Evolutionary conservation across 192 early-diverging fungal species (phyloP), one percentile per base, ranked within the genome.

Genomic region (Gamsiella multidivaricata): DNA sequence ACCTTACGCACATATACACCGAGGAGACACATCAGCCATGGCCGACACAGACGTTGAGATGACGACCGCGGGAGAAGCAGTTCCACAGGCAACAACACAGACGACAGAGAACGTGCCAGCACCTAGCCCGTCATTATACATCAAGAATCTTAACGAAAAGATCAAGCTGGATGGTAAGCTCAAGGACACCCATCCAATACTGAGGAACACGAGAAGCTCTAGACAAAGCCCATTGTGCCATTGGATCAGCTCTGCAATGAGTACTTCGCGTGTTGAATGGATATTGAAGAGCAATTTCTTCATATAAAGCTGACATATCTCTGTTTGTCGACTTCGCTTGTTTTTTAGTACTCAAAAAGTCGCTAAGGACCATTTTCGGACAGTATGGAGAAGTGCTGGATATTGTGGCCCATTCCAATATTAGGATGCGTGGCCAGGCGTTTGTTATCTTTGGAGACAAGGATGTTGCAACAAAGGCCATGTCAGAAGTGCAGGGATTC

Each of bases 341-440:
- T 31, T 25, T 9, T 58, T 0, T 83, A 94, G 92, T 83, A 0
- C 60, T 99, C 53, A 90, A 88, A 53, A 86, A 83, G n/a, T 86
- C 90, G 0, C 83, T 99, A 58, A 83, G 82, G 28, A 86, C 91
- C 22, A 71, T 97, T 43, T 99, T 97, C 61, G 88, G 90, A 47
- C 86, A 88, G 25, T 97, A 91, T 65, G 97, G 97, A 28, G 79
- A 92, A 37, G 86, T 99, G 12, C 57, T 96, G 1, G 92, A 97
- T 50, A 88, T 97, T 12, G 83, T 89, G 17, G 91, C 91, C 10
- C 94, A 94, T 58, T 69, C 79, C 62, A 91, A 93, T 82, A 86
- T 97, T 60, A 84, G 88, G 56, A 91, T 94, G 87, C 88, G 94
- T 60, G 97, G 97, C 18, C 97, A 99, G 72, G 97, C 96, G 1